A percentile compares a stretch with the other conserved stretches of the same genome.
Evolutionary conservation across 345 rosid species (phyloP).

Genomic region (Salix brachista): DNA sequence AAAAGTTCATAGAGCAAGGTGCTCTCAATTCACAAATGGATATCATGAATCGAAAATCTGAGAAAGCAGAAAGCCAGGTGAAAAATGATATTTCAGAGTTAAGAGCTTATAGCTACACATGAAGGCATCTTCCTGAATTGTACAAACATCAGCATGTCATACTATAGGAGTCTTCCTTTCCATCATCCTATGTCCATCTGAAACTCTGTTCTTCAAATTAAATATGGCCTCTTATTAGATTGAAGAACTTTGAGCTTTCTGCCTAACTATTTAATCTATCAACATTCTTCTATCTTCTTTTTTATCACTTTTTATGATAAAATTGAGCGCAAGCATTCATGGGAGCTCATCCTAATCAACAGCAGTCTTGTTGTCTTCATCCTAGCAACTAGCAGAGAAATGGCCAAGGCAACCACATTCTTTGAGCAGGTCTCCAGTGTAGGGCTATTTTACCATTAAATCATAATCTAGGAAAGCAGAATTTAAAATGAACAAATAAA

Average conservation of each 20-base stretch:
- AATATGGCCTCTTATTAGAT: no score
- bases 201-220: neutral
- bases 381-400: neutral
- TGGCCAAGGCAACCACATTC: neutral
- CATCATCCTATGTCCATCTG: neutral
- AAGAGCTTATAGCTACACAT: neutral
- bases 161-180: neutral
- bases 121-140: neutral
- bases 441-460: neutral
- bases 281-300: neutral
- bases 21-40: neutral
- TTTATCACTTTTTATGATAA: neutral
- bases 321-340: neutral
- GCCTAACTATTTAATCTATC: neutral
- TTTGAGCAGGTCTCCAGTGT: neutral
- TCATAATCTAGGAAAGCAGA: neutral
- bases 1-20: neutral
- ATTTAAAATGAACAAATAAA: neutral
- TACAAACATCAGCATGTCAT: neutral
- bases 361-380: neutral
- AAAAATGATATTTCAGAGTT: neutral
- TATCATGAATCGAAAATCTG: no score
- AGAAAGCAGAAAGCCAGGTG: neutral
- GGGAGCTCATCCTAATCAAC: neutral
- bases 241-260: neutral